A percentile compares a stretch with the other conserved stretches of the same genome.
These are phyloP conservation scores for Lindgomyces ingoldianus DNA, from an alignment of 495 filamentous ascomycete species.

Conservation along the genomic window DNA sequence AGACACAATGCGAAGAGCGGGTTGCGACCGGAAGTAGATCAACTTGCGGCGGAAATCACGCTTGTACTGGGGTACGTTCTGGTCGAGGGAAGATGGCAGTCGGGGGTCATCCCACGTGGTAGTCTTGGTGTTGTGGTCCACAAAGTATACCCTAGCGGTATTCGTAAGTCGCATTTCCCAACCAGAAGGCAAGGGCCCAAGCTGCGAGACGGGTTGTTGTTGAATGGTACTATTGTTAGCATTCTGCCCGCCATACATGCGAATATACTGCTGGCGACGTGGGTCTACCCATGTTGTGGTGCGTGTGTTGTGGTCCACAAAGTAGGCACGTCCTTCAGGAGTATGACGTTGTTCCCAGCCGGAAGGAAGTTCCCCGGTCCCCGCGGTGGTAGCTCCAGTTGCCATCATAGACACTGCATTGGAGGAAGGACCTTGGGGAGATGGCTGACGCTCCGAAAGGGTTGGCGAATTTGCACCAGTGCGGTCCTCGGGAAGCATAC, in stretches of 20 bases:
- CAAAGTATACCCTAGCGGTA: conserved; percentile 96
- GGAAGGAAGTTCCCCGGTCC: conserved; percentile 90
- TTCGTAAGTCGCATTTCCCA: conserved; percentile 99
- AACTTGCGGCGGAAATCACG: conserved; percentile 96
- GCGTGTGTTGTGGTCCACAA: conserved; percentile 98
- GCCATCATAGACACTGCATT: conserved; percentile 82
- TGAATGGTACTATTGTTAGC: conserved; percentile 85
- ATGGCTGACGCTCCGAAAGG: conserved; percentile 63
- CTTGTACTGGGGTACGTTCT: conserved; percentile 99
- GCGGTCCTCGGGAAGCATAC: conserved; percentile 93
- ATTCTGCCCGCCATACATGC: conserved; percentile 87
- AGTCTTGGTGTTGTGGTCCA: conserved; percentile 99
- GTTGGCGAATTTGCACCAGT: conserved; percentile 93
- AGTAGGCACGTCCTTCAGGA: conserved; percentile 91
- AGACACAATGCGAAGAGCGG: conserved; percentile 89
- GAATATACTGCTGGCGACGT: conserved; percentile 93
- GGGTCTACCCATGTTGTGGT: conserved; percentile 99
- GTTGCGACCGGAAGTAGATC: conserved; percentile 98
- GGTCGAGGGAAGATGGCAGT: conserved; percentile 91
- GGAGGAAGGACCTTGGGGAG: conserved; percentile 46
- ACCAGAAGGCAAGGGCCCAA: conserved; percentile 93
- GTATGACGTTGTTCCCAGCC: conserved; percentile 97
- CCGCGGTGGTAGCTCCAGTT: conserved; percentile 90
- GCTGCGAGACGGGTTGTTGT: conserved; percentile 95
- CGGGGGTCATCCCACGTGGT: conserved; percentile 99